These are phyloP conservation scores for Simplicillium sp. DNA, from an alignment of 2,329 filamentous ascomycete species.

Conservation along the genomic window DNA sequence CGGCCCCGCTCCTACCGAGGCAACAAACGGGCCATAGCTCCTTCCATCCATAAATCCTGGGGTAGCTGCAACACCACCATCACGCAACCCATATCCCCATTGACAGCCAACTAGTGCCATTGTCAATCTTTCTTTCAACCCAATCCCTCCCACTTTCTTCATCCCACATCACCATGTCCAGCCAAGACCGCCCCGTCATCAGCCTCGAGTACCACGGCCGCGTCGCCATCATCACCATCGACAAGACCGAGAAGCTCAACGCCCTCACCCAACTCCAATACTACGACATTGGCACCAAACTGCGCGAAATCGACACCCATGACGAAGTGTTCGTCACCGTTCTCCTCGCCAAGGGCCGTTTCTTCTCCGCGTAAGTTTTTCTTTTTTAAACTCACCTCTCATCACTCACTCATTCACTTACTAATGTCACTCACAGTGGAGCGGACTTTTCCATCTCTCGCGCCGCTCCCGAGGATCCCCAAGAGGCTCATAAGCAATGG, in stretches of 20 bases:
- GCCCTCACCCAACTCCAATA: slow-evolving; percentile 66
- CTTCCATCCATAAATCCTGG: too few relatives aligned
- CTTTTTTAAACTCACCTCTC: neutral
- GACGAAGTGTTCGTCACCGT: slow-evolving; percentile 81
- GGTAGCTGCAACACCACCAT: too few relatives aligned
- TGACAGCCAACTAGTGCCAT: too few relatives aligned
- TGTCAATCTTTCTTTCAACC: too few relatives aligned
- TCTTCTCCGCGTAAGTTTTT: slow-evolving; percentile 80
- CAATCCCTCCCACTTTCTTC: neutral
- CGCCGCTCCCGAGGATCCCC: slow-evolving; percentile 21
- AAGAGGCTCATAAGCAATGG: slow-evolving; percentile 39
- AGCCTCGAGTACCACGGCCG: slow-evolving; percentile 29
- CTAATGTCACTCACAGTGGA: slow-evolving; percentile 45
- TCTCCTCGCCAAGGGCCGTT: slow-evolving; percentile 71
- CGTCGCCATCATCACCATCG: slow-evolving; percentile 70
- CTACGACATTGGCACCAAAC: slow-evolving; percentile 61
- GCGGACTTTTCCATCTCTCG: slow-evolving; percentile 61
- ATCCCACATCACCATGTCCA: neutral
- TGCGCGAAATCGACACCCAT: slow-evolving; percentile 69
- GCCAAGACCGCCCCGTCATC: slow-evolving; percentile 16
- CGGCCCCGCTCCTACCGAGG: too few relatives aligned
- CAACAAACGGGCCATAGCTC: too few relatives aligned
- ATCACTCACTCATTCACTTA: neutral
- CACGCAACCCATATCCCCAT: too few relatives aligned
- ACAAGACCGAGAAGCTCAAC: slow-evolving; percentile 80